Conservation (phyloP, 2,329 filamentous ascomycete genomes). For the Macrophomina pseudophaseolina region DNA sequence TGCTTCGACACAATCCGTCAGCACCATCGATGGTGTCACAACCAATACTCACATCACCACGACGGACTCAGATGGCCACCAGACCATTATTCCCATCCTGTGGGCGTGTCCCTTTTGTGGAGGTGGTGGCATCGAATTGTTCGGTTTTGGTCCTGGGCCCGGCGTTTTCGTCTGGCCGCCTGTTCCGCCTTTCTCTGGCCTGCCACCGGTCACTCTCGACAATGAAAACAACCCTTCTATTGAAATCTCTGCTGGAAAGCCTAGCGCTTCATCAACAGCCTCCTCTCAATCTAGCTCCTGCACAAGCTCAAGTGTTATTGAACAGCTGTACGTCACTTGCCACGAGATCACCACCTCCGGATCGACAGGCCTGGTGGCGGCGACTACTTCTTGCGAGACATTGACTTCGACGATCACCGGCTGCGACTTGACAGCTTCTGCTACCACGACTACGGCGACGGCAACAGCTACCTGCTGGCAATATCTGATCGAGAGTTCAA, state of each 20-base stretch:
- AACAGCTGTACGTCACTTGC: slow-evolving; percentile 1
- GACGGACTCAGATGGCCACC: not conserved
- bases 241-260: not conserved
- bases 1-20: not conserved
- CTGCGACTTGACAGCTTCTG: not conserved
- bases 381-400: not conserved
- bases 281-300: not conserved
- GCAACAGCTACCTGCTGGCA: slow-evolving; percentile 8
- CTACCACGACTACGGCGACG: not conserved
- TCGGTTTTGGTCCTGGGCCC: not conserved
- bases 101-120: slow-evolving; percentile 2
- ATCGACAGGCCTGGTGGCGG: not conserved
- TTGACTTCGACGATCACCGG: not conserved
- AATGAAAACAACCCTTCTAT: not conserved
- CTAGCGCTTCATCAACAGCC: not conserved
- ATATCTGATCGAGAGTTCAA: not conserved
- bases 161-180: slow-evolving; percentile 3
- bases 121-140: not conserved
- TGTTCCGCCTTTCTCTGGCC: not conserved
- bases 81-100: not conserved
- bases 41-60: slow-evolving; percentile 7
- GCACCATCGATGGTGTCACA: not conserved
- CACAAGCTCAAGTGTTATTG: not conserved
- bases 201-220: slow-evolving; percentile 2
- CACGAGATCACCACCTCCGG: not conserved